Conservation (phyloP, 75 land plant species). For the Pinus taeda region DNA sequence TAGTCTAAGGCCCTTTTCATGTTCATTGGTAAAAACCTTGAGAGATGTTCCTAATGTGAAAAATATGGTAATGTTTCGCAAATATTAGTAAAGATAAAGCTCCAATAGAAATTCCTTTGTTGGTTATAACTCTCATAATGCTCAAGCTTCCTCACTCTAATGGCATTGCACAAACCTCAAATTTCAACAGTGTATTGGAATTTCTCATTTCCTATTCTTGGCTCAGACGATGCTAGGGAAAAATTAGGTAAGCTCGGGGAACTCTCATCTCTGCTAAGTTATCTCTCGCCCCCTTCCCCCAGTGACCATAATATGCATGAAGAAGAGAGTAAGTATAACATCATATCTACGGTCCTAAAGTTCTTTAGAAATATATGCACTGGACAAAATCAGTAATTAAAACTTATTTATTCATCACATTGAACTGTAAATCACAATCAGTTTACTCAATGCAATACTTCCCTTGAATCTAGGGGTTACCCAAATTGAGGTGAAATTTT, state of each 20-base stretch:
- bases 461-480: neutral
- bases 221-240: neutral
- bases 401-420: conserved; percentile 21
- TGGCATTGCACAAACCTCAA: neutral
- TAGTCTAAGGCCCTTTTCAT: no score
- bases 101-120: no score
- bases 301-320: neutral
- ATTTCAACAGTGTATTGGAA: neutral
- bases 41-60: no score
- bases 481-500: neutral
- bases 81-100: no score
- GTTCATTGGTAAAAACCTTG: no score
- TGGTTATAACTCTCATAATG: no score
- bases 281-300: neutral
- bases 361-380: conserved; percentile 65
- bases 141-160: neutral
- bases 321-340: neutral
- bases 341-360: conserved; percentile 16
- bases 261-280: neutral
- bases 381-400: conserved; percentile 40
- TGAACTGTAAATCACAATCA: conserved; percentile 23
- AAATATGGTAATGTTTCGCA: no score
- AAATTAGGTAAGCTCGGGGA: neutral
- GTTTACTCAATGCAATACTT: neutral
- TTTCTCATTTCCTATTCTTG: neutral